Base-by-base conservation (phyloP, 495 filamentous ascomycete species). In the Sphaerosporella brunnea region DNA sequence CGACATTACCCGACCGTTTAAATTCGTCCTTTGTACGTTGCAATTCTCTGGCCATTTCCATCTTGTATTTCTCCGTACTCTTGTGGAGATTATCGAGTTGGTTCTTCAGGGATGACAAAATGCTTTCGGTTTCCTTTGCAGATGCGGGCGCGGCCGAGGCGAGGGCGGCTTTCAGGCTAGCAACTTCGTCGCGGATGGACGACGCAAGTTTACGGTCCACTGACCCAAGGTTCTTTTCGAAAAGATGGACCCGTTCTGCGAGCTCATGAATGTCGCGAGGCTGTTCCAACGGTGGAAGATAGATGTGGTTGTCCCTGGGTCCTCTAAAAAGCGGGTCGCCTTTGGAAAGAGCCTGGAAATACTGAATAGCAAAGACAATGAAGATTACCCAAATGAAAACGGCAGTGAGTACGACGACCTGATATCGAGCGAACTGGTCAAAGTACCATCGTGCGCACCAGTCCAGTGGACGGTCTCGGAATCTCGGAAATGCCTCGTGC, bases 201-300 rank as follows among this genome's bases (percentile, higher is more conserved):
- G 13, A 9, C n/a, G 16, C 8, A 15, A 44, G 21, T 44, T 13
- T 23, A n/a, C 9, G 19, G 23, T 44, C 41, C 19, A 44, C 41
- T 1, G 13, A 2, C 19, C 41, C 41, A 13, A 44, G 24, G 16
- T n/a, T 30, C 13, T 48, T 53, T 36, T 58, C 55, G 15, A 58
- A 28, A 4, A 21, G 37, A 16, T 47, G 25, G 35, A 58, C 40
- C n/a, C 55, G 55, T 21, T 26, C 26, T 11, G 44, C 45, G 9
- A 58, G 47, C 7, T 58, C 54, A 21, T 25, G 34, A 25, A 57
- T 40, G 48, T 53, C 45, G 10, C 25, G 47, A 1, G 54, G 28
- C 13, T 32, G 7, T 7, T 7, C 7, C 5, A 13, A 32, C 13
- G 28, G 28, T 7, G 28, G 28, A 32, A 5, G 5, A 32, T 32